Base-by-base conservation (phyloP, 2,329 filamentous ascomycete genomes). In the Fulvia fulva region DNA sequence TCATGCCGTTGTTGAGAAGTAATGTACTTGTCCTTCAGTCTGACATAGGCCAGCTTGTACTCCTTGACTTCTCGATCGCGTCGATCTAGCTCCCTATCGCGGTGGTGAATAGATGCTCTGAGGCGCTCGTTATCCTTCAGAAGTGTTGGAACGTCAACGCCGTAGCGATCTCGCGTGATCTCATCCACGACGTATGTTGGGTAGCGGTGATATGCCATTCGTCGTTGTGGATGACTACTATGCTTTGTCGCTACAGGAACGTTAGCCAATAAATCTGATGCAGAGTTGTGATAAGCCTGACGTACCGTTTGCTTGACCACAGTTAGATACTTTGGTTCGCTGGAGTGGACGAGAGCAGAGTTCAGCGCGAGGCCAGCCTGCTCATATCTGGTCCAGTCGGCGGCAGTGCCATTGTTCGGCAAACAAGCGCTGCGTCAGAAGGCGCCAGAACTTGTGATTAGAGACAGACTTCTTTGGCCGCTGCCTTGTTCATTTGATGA, bases 141-240 rank as follows among this genome's bases (percentile, higher is more conserved):
- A 5, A 67, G 57, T n/a, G 58, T 55, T 12, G 64, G 60, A 11
- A 67, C 57, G 43, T 67, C 62, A 12, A 53, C 59, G 55, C 60
- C 62, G 55, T 65, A 65, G 32, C 52, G 58, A 14, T 62, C 53
- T n/a, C 55, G 58, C 34, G 37, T 56, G 11, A 58, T 30, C 23
- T 59, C 30, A 47, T 65, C 55, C 34, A 60, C 34, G 43, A 22
- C 51, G 25, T 46, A 37, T 6, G 21, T 44, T 28, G 30, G 44
- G 14, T 26, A 41, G 43, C 50, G 34, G 21, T 23, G 44, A 26
- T 47, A 44, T 51, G 37, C 52, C 23, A 45, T 46, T 19, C 19
- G 21, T 43, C n/a, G 22, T 25, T 51, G 19, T 43, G 7, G 32
- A 19, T 22, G 28, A 41, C 5, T 41, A 7, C 26, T 49, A 44